A percentile compares a stretch with the other conserved stretches of the same genome.
Evolutionary conservation across 2,329 filamentous ascomycete species (phyloP).

Genomic region (Phyllosticta citriasiana): DNA sequence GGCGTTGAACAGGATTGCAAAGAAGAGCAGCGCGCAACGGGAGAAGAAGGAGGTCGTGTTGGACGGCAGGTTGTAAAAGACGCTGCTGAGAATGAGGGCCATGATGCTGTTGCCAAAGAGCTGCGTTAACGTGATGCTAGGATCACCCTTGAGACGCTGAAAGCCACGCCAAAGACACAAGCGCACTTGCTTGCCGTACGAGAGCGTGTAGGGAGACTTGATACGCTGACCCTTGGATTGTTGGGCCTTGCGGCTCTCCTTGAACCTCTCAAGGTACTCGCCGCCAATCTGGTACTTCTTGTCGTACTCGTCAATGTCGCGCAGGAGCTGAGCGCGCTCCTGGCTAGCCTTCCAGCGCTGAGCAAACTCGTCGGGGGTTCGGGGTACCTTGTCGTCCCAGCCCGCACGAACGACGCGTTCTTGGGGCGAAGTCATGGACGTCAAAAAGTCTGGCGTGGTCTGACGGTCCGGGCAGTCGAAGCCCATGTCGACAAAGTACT

Average conservation of each 20-base stretch:
- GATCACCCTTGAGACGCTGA: constrained; percentile 61
- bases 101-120: constrained; percentile 60
- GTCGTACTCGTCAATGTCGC: constrained; percentile 31
- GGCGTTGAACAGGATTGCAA: constrained; percentile 70
- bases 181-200: constrained; percentile 58
- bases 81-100: constrained; percentile 62
- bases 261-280: constrained; percentile 28
- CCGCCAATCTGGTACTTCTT: constrained; percentile 26
- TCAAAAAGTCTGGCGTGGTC: constrained; percentile 64
- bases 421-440: constrained; percentile 49
- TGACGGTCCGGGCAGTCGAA: constrained; percentile 57
- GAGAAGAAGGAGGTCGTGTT: constrained; percentile 60
- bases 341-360: constrained; percentile 40
- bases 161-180: constrained; percentile 71
- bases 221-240: constrained; percentile 38
- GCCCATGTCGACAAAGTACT: constrained; percentile 58
- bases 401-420: constrained; percentile 30
- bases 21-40: constrained; percentile 69
- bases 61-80: constrained; percentile 63
- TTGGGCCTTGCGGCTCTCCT: constrained; percentile 27
- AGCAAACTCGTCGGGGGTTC: constrained; percentile 32
- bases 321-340: constrained; percentile 28
- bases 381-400: constrained; percentile 29
- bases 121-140: constrained; percentile 54
- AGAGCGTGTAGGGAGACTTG: constrained; percentile 69